Evolutionary conservation across 495 filamentous ascomycete genomes (phyloP), one percentile per base, ranked within the genome.

Genomic region (Penicillium riverlandense): DNA sequence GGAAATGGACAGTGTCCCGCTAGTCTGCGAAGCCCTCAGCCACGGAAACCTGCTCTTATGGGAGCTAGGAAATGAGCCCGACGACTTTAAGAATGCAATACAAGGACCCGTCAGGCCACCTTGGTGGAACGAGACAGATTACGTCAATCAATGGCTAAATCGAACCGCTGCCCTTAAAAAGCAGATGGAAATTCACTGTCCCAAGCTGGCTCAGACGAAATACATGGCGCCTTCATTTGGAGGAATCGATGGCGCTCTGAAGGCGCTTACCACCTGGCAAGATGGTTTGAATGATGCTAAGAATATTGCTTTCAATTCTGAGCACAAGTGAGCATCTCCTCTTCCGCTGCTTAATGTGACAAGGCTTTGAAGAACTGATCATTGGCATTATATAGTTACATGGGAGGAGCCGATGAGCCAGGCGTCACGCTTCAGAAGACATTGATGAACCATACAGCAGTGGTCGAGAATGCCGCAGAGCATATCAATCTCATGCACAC

Each of bases 31-130:
- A 49, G 76, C 78, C 8, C 55, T 84, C 6, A 56, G 64, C 27
- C 60, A 54, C 8, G 72, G 66, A 9, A 74, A 62, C 39, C 57
- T 84, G 12, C 65, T 75, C 27, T 61, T 62, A 43, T 85, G 79
- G 80, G 75, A 79, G 41, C 73, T 82, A 49, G 83, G 81, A 11
- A 85, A 86, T 44, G 83, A 86, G 60, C 80, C 82, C 0, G 82
- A 86, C 52, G 62, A 85, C 14, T 84, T 63, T 53, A 71, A 72
- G 14, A 76, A 71, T 5, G 76, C 74, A 15, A 50, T 71, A 11
- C 77, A 78, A 41, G 76, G 77, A 0, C 56, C 65, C 4, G 72
- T 78, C 36, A 60, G 81, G 27, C 74, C 78, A 8, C 34, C 71
- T 0, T 57, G 47, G 39, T 86, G 79, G 74, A 69, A 63, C 33